These are phyloP conservation scores for Actinomortierella wolfii DNA, from an alignment of 371 early-diverging fungal species.

Conservation along the genomic window DNA sequence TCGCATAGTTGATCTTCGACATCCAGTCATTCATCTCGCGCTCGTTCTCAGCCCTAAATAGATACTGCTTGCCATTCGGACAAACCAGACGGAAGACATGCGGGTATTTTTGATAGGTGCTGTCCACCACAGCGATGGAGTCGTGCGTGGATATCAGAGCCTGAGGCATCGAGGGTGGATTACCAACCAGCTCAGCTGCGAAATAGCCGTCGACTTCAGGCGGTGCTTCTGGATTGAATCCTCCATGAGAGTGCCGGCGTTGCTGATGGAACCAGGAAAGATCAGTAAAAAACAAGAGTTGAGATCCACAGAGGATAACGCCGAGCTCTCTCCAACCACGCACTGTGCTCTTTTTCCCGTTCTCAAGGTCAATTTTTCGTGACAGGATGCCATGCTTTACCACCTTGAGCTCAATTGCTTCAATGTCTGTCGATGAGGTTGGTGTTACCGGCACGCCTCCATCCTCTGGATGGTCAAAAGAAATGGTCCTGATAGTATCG, in stretches of 20 bases:
- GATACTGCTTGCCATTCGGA: slow-evolving; percentile 71
- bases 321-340: slow-evolving; percentile 80
- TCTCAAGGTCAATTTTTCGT: slow-evolving; percentile 75
- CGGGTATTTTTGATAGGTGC: slow-evolving; percentile 71
- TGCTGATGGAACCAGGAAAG: slow-evolving; percentile 51
- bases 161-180: slow-evolving; percentile 51
- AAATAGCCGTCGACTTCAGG: slow-evolving; percentile 39
- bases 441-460: too few species aligned
- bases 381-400: slow-evolving; percentile 72
- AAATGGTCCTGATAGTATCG: too few species aligned
- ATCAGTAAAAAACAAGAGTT: slow-evolving; percentile 75
- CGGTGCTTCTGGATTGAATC: slow-evolving; percentile 24
- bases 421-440: slow-evolving; percentile 10
- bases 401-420: slow-evolving; percentile 62
- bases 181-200: slow-evolving; percentile 16
- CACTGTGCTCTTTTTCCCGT: slow-evolving; percentile 70
- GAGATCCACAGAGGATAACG: slow-evolving; percentile 77
- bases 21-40: slow-evolving; percentile 84
- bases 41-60: slow-evolving; percentile 68
- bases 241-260: slow-evolving; percentile 16
- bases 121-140: slow-evolving; percentile 74
- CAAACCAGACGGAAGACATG: slow-evolving; percentile 78
- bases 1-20: slow-evolving; percentile 79
- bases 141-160: slow-evolving; percentile 67
- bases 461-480: too few species aligned